Percentiles rank a stretch among this genome's conserved stretches.
Evolutionary conservation across 2,329 filamentous ascomycete species (phyloP).

Genomic region (Aureobasidium lini): DNA sequence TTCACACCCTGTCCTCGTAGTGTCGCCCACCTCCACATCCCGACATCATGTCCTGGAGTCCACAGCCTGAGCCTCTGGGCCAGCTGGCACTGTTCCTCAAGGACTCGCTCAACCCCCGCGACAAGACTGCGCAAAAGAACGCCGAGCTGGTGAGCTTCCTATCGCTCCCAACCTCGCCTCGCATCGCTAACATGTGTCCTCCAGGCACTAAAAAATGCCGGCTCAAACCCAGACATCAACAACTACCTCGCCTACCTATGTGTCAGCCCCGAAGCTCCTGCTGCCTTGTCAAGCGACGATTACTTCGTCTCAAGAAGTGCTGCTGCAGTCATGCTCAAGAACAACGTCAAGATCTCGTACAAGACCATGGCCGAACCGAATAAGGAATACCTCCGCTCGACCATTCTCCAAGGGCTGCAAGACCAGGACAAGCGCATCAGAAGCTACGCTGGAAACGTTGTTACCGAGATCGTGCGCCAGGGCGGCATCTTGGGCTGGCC

Average conservation of each 20-base stretch:
- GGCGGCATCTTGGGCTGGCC: constrained; percentile 88
- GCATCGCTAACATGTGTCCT: background rate
- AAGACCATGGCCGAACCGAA: constrained; percentile 67
- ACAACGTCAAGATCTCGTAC: constrained; percentile 72
- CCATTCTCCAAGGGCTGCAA: constrained; percentile 70
- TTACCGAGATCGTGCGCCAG: constrained; percentile 80
- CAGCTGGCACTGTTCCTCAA: constrained; percentile 84
- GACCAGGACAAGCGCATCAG: constrained; percentile 78
- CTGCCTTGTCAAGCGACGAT: constrained; percentile 51
- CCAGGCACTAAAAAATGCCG: constrained; percentile 89
- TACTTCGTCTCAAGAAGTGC: constrained; percentile 75
- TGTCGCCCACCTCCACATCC: background rate
- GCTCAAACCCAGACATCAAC: constrained; percentile 82
- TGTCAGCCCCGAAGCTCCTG: constrained; percentile 58
- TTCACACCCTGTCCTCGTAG: background rate
- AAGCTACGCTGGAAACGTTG: constrained; percentile 84
- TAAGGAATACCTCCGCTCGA: constrained; percentile 69
- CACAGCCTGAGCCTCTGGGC: constrained; percentile 74
- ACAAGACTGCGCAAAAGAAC: constrained; percentile 75
- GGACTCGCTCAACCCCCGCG: constrained; percentile 82
- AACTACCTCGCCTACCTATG: constrained; percentile 94
- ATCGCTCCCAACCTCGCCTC: background rate
- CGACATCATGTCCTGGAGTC: constrained; percentile 80
- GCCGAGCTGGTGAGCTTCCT: constrained; percentile 65
- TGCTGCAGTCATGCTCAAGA: constrained; percentile 92